A percentile compares a stretch with the other conserved stretches of the same genome.
Conservation (phyloP, 441 rosid genomes). For the Theobroma grandiflorum region DNA sequence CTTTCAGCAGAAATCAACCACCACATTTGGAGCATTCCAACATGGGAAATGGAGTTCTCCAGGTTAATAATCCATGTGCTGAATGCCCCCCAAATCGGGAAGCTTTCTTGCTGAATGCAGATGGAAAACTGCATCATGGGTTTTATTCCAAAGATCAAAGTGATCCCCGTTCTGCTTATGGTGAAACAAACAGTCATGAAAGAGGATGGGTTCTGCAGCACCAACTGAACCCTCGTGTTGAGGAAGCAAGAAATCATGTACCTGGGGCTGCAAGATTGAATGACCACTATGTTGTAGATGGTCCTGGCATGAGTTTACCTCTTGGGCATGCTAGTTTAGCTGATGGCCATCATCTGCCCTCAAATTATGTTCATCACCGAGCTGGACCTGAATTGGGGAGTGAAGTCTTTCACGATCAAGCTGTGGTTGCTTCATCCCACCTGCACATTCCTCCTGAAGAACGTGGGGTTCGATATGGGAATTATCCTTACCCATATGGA, state of each 20-base stretch:
- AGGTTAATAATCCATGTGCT: conserved; percentile 51
- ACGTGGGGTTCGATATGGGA: conserved; percentile 57
- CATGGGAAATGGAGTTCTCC: conserved; percentile 64
- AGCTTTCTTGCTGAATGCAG: conserved; percentile 62
- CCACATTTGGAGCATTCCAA: conserved; percentile 66
- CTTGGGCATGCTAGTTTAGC: conserved; percentile 58
- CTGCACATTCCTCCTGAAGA: conserved; percentile 64
- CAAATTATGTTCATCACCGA: conserved; percentile 56
- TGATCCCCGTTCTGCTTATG: conserved; percentile 52
- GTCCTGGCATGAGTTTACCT: conserved; percentile 66
- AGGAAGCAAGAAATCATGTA: conserved; percentile 67
- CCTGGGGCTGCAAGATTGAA: conserved; percentile 74
- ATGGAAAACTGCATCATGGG: conserved; percentile 60
- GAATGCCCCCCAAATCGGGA: conserved; percentile 72
- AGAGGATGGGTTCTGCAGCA: conserved; percentile 83
- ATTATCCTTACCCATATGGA: conserved; percentile 66
- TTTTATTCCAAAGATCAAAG: conserved; percentile 59
- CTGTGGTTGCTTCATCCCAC: conserved; percentile 50
- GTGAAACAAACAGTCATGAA: conserved; percentile 69
- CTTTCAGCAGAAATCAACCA: conserved; percentile 67
- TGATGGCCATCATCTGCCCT: conserved; percentile 60
- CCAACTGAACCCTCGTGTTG: conserved; percentile 64
- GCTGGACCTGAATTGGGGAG: conserved; percentile 65
- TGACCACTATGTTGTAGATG: conserved; percentile 69
- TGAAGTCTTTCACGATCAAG: conserved; percentile 74